Conservation (phyloP, 305 asterid species). For the Fraxinus sp. region DNA sequence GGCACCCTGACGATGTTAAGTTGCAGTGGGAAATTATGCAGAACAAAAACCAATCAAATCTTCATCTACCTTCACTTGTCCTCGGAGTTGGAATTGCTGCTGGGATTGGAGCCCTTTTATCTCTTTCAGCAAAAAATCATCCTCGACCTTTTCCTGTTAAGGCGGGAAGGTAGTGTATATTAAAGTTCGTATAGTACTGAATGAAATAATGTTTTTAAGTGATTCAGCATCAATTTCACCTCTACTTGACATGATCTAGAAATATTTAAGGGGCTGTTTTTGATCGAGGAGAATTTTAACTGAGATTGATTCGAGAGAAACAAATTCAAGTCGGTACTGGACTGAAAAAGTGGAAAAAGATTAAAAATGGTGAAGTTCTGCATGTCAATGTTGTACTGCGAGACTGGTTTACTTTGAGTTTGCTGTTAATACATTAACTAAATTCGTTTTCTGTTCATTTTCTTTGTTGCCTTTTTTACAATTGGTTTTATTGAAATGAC, state of each 20-base stretch:
- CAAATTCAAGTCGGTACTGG: neutral
- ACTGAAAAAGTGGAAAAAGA: neutral
- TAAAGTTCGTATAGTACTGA: conserved; percentile 19
- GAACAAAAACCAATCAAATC: conserved; percentile 33
- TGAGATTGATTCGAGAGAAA: neutral
- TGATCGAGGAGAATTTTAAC: neutral
- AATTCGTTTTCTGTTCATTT: neutral
- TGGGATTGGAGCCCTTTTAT: conserved; percentile 56
- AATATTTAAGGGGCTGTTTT: neutral
- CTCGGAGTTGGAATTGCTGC: conserved; percentile 66
- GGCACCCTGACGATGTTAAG: conserved; percentile 81
- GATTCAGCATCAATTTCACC: neutral
- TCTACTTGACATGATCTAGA: neutral
- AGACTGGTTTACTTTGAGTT: neutral
- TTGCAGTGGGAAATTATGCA: conserved; percentile 79
- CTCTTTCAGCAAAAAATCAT: conserved; percentile 39
- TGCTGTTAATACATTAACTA: neutral
- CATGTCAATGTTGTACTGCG: neutral
- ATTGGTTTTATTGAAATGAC: neutral
- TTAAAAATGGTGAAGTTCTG: neutral
- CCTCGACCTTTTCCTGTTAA: conserved; percentile 26
- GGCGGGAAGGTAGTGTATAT: conserved; percentile 28
- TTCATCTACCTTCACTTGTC: conserved; percentile 63
- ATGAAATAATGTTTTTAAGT: neutral
- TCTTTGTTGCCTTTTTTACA: neutral